These are phyloP conservation scores for Nidula niveotomentosa DNA, from an alignment of 1,284 basidiomycete genomes.

Conservation along the genomic window DNA sequence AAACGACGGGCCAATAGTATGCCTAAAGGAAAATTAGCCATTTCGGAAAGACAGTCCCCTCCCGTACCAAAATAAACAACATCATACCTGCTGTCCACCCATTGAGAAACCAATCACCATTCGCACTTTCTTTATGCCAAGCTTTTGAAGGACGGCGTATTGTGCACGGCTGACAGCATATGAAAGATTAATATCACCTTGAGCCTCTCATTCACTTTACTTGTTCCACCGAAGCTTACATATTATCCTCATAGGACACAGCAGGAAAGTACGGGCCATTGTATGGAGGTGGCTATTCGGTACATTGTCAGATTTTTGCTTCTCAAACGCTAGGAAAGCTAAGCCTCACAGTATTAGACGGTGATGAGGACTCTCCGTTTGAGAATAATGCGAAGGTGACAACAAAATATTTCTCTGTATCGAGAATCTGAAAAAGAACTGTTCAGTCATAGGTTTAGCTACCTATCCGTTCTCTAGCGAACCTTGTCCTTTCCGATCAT, in stretches of 20 bases:
- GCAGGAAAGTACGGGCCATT: conserved; percentile 48
- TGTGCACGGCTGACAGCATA: conserved; percentile 45
- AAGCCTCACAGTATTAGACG: conserved; percentile 52
- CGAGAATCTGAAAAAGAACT: conserved; percentile 22
- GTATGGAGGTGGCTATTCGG: conserved; percentile 39
- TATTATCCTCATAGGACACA: conserved; percentile 58
- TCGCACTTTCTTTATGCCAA: conserved; percentile 47
- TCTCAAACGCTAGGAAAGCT: conserved; percentile 8
- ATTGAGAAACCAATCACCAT: conserved; percentile 62
- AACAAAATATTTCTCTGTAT: conserved; percentile 51
- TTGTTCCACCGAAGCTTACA: conserved; percentile 30
- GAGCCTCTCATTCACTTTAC: neutral
- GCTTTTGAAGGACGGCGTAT: conserved; percentile 47
- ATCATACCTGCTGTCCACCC: conserved; percentile 55
- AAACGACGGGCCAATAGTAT: conserved; percentile 61
- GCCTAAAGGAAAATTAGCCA: conserved; percentile 30
- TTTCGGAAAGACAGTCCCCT: no score
- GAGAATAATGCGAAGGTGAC: conserved; percentile 59
- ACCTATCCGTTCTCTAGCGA: neutral
- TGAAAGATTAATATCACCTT: neutral
- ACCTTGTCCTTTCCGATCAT: conserved; percentile 52
- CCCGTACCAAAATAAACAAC: neutral
- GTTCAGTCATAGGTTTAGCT: neutral
- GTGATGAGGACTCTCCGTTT: conserved; percentile 65
- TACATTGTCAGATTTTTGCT: conserved; percentile 12